These are phyloP conservation scores for Cylindrotheca fusiformis DNA, from an alignment of 108 stramenopile species.

Conservation along the genomic window DNA sequence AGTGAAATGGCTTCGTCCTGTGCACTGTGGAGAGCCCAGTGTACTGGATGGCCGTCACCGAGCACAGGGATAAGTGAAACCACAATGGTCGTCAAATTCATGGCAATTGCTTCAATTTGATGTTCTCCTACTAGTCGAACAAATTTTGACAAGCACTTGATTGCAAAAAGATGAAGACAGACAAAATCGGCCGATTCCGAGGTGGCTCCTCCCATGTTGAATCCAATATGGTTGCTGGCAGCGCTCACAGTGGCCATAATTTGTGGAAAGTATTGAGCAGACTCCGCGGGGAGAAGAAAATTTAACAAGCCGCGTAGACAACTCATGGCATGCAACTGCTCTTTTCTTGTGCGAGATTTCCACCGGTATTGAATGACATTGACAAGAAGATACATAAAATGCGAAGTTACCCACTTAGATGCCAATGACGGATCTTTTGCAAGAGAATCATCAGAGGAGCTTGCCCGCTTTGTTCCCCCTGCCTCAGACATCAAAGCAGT, in stretches of 20 bases:
- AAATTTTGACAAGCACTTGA: slow-evolving; percentile 59
- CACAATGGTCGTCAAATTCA: slow-evolving; percentile 68
- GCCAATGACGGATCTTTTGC: slow-evolving; percentile 18
- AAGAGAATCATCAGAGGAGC: background rate
- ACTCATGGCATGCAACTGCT: slow-evolving; percentile 54
- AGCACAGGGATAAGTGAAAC: slow-evolving; percentile 72
- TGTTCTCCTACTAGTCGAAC: slow-evolving; percentile 47
- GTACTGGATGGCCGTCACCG: background rate
- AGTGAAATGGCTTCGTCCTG: slow-evolving; percentile 49
- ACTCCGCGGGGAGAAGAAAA: slow-evolving; percentile 44
- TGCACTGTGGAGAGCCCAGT: slow-evolving; percentile 1
- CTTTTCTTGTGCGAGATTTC: slow-evolving; percentile 35
- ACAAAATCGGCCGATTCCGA: slow-evolving; percentile 1
- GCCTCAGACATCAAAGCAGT: background rate
- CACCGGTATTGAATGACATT: slow-evolving; percentile 68
- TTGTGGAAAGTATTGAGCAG: slow-evolving; percentile 74
- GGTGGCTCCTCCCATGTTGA: background rate
- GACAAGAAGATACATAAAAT: slow-evolving; percentile 81
- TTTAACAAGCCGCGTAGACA: slow-evolving; percentile 50
- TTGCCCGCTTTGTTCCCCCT: background rate
- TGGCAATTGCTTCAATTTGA: slow-evolving; percentile 45
- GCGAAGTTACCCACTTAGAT: slow-evolving; percentile 59
- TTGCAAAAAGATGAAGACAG: slow-evolving; percentile 48
- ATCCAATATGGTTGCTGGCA: slow-evolving; percentile 19
- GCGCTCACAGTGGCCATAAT: slow-evolving; percentile 67